Evolutionary conservation across 345 rosid genomes (phyloP).

Genomic region (Arabis alpina): DNA sequence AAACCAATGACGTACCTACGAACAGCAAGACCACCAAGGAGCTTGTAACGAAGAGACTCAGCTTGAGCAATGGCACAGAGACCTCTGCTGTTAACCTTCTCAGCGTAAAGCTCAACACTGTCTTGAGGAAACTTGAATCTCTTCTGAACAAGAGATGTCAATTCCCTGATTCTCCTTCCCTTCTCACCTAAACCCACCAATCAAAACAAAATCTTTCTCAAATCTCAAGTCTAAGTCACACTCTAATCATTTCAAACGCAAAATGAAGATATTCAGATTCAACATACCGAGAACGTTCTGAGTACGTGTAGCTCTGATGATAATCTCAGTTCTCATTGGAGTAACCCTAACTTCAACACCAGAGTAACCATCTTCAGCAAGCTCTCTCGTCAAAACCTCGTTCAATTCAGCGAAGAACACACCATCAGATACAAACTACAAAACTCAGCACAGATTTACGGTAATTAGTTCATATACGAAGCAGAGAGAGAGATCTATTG

Average conservation of each 20-base stretch:
- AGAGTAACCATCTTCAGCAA: constrained; percentile 93
- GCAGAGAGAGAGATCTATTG: not conserved
- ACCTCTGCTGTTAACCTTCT: constrained; percentile 74
- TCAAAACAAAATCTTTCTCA: not conserved
- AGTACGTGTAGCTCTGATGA: constrained; percentile 86
- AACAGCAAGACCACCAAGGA: constrained; percentile 92
- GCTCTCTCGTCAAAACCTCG: constrained; percentile 75
- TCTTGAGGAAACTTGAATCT: constrained; percentile 72
- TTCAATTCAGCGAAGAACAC: constrained; percentile 82
- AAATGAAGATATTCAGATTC: not conserved
- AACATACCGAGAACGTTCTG: constrained; percentile 79
- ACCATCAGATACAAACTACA: constrained; percentile 80
- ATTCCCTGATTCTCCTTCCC: constrained; percentile 79
- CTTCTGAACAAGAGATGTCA: constrained; percentile 76
- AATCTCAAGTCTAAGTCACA: not conserved
- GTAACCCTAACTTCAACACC: constrained; percentile 91
- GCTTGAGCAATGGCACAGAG: constrained; percentile 96
- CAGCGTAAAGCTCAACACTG: constrained; percentile 84
- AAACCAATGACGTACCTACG: constrained; percentile 51
- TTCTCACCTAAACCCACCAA: constrained; percentile 55
- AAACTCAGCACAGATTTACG: not conserved
- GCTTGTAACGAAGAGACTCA: constrained; percentile 87
- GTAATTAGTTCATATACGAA: not conserved
- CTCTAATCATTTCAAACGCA: not conserved
- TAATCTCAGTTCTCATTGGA: constrained; percentile 89